phyloP scores from a whole-genome alignment of 129 eudicot genomes.

The Apium graveolens region DNA sequence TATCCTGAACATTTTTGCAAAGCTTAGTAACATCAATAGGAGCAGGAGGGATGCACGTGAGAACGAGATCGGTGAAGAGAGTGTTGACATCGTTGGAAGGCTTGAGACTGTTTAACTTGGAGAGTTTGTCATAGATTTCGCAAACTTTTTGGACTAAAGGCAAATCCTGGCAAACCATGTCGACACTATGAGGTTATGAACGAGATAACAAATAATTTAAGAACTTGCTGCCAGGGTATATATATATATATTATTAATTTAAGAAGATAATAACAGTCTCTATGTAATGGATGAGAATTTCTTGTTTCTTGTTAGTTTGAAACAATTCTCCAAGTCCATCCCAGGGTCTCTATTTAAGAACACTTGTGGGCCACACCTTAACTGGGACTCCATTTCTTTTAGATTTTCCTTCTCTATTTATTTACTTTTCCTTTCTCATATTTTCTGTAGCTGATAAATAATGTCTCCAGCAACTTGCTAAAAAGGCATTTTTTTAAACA shows the following conservation, averaged over 20 bases:
- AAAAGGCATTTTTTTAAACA: too few relatives aligned
- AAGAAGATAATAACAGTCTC: neutral
- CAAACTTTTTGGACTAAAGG: constrained; percentile 50
- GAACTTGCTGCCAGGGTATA: neutral
- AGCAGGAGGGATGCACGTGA: constrained; percentile 60
- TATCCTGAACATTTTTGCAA: constrained; percentile 42
- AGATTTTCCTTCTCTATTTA: neutral
- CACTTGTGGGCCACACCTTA: constrained; percentile 31
- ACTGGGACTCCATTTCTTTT: neutral
- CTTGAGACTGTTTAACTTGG: constrained; percentile 65
- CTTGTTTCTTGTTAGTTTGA: constrained; percentile 8
- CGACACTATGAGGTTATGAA: constrained; percentile 46
- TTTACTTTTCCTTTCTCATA: too few relatives aligned
- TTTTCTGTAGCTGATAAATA: too few relatives aligned
- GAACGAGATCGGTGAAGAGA: constrained; percentile 68
- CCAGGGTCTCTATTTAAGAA: constrained; percentile 47
- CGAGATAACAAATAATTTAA: neutral
- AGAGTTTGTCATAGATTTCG: constrained; percentile 58
- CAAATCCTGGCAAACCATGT: constrained; percentile 64
- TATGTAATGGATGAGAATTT: constrained; percentile 4
- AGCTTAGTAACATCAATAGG: constrained; percentile 57
- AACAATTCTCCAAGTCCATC: neutral
- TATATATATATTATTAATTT: neutral
- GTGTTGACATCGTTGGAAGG: constrained; percentile 77
- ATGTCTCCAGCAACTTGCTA: too few relatives aligned